phyloP scores from a whole-genome alignment of 257 asterid genomes.

The Plectranthus barbatus region DNA sequence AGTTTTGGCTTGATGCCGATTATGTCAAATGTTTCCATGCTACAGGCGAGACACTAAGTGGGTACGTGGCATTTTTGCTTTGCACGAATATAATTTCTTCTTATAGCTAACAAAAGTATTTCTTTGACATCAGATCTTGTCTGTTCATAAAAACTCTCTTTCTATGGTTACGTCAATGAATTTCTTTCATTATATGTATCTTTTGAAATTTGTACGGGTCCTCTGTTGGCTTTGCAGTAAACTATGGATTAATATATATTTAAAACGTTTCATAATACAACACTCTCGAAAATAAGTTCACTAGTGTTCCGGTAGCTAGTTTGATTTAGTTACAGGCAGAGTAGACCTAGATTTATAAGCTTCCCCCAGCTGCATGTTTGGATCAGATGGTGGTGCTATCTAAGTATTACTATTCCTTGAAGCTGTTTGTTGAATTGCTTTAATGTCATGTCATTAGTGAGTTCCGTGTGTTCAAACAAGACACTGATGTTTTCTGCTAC shows the following conservation, averaged over 20 bases:
- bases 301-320: no score
- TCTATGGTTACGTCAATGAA: background rate
- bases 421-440: background rate
- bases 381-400: no score
- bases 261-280: background rate
- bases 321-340: background rate
- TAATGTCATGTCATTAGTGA: background rate
- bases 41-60: conserved; percentile 64
- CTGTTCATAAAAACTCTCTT: no score
- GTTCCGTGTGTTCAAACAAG: background rate
- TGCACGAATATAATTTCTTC: background rate
- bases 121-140: no score
- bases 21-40: conserved; percentile 84
- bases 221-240: background rate
- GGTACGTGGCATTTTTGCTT: conserved; percentile 40
- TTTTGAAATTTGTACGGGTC: background rate
- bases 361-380: no score
- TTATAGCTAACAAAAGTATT: no score
- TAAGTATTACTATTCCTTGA: background rate
- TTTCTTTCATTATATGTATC: background rate
- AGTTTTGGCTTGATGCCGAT: conserved; percentile 80
- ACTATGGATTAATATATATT: background rate
- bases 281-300: no score
- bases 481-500: conserved; percentile 10
- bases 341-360: no score